Base-by-base conservation (phyloP, 2,329 filamentous ascomycete species). In the Cytospora schulzeri region DNA sequence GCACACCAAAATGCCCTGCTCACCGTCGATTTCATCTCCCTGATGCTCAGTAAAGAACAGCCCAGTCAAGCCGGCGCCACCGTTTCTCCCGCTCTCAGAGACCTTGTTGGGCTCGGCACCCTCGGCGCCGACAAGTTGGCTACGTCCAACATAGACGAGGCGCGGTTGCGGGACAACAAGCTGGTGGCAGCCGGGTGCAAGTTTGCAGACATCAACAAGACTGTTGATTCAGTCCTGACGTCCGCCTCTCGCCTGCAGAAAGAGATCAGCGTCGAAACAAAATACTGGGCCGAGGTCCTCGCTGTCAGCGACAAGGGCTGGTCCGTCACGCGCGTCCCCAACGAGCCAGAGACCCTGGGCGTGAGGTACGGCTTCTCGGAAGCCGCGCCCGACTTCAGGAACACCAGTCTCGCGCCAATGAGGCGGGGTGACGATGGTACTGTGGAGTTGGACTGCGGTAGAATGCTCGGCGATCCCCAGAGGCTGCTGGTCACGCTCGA, bases 291-390 rank as follows among this genome's bases (percentile, higher is more conserved):
- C 62, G 90, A 96, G 70, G 85, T 98, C 2, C 79, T 96, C 55
- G 86, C 88, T 12, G 88, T 98, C 53, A 92, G 90, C 68, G 86
- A 92, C 69, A 89, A 88, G 62, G 93, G 93, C 5, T 99, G 95
- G 94, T 89, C 91, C 24, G 80, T 98, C 22, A 94, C 90, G 69
- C 85, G 90, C 57, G 80, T 95, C 50, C 92, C 92, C 0, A 81
- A 88, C 8, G 88, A 94, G 69, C 82, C 83, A 57, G 87, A 91
- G 69, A 88, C 88, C 0, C 81, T 98, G 57, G 93, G 90, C 24
- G 94, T 98, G 41, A 88, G 91, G 68, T 97, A 94, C 76, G 95
- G 94, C 9, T 96, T 96, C 73, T 84, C 90, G 15, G 94, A 97
- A 79, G 64, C 66, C 52, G 60, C 84, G 1, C 77, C 84, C 6